A percentile compares a stretch with the other conserved stretches of the same genome.
Evolutionary conservation across 2,329 filamentous ascomycete genomes (phyloP).

Genomic region (Penicillium sp.): DNA sequence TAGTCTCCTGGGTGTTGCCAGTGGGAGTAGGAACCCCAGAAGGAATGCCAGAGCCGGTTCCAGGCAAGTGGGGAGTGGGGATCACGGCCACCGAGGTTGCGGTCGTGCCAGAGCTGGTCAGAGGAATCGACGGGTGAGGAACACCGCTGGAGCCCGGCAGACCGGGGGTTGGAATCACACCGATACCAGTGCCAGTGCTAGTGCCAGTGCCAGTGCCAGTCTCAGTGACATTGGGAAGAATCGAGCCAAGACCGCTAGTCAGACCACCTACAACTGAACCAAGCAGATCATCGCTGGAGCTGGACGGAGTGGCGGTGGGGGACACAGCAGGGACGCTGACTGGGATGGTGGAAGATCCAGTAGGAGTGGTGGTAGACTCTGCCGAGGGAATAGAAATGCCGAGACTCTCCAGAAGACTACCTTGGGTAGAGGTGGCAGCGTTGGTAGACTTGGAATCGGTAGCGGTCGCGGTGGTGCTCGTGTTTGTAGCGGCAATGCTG

Average conservation of each 20-base stretch:
- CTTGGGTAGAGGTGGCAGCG: not conserved
- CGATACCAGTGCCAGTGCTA: conserved; percentile 7
- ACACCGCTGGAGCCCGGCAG: conserved; percentile 4
- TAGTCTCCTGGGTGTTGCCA: conserved; percentile 7
- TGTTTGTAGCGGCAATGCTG: not conserved
- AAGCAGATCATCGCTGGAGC: conserved; percentile 13
- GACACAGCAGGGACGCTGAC: conserved; percentile 28
- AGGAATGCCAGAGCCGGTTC: conserved; percentile 4
- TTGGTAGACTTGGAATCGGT: not conserved
- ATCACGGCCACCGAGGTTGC: conserved; percentile 15
- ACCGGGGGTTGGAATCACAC: conserved; percentile 18
- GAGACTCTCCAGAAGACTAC: conserved; percentile 12
- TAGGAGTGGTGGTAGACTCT: not conserved
- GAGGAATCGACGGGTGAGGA: conserved; percentile 11
- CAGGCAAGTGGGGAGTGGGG: conserved; percentile 21
- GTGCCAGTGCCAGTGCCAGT: not conserved
- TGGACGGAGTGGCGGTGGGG: conserved; percentile 8
- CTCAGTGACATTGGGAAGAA: conserved; percentile 7
- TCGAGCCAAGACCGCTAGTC: conserved; percentile 12
- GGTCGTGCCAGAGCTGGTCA: conserved; percentile 5
- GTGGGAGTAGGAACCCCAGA: conserved; percentile 14
- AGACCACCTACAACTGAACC: conserved; percentile 11
- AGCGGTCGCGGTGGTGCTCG: not conserved
- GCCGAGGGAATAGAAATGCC: conserved; percentile 3
- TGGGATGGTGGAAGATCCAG: conserved; percentile 24